Conservation (phyloP, 2,329 filamentous ascomycete species). For the Claviceps paspali region DNA sequence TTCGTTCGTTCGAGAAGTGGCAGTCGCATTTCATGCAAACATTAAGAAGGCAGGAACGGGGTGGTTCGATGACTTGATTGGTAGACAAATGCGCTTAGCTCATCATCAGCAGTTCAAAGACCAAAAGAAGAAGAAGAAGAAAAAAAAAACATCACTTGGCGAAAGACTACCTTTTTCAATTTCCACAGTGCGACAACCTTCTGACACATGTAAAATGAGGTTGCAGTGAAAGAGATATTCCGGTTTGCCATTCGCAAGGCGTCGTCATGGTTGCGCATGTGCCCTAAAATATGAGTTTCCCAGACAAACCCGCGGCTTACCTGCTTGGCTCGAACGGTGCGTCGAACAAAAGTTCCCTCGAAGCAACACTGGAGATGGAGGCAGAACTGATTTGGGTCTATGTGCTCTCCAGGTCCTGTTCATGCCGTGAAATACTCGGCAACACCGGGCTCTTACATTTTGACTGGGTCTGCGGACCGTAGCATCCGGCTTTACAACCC, state of each 20-base stretch:
- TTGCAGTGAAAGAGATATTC: no score
- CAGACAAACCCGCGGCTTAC: conserved; percentile 35
- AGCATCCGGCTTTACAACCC: conserved; percentile 78
- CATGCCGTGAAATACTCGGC: conserved; percentile 61
- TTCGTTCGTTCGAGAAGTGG: not conserved
- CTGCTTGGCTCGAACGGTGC: conserved; percentile 44
- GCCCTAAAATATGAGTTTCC: conserved; percentile 25
- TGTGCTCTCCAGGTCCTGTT: conserved; percentile 39
- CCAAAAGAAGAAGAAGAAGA: no score
- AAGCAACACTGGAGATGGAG: not conserved
- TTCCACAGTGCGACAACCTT: not conserved
- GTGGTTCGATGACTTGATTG: conserved; percentile 1
- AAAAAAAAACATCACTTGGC: not conserved
- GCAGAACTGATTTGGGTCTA: not conserved
- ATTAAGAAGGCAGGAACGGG: no score
- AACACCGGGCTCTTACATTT: conserved; percentile 58
- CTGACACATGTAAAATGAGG: not conserved
- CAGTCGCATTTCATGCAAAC: no score
- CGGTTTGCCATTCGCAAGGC: not conserved
- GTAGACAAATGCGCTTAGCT: not conserved
- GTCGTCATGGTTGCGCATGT: not conserved
- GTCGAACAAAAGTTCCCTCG: conserved; percentile 8
- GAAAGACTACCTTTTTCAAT: not conserved
- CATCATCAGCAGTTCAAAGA: conserved; percentile 1
- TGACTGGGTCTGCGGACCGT: conserved; percentile 77